These are phyloP conservation scores for Silybum marianum DNA, from an alignment of 129 eudicot genomes.

Conservation along the genomic window DNA sequence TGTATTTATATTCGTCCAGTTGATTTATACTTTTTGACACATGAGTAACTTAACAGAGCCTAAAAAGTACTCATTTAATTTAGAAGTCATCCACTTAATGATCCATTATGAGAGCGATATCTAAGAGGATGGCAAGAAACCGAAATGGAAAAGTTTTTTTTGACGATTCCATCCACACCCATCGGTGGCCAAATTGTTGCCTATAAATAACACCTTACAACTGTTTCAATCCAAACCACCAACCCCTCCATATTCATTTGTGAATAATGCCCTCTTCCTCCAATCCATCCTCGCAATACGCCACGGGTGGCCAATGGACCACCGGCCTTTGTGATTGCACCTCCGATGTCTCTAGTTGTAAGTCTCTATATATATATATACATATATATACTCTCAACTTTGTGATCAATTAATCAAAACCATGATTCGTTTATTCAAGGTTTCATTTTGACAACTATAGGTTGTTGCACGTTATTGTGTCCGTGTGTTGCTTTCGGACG, in stretches of 20 bases:
- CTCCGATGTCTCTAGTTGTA: constrained; percentile 49
- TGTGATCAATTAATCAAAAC: not conserved
- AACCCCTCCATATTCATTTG: not conserved
- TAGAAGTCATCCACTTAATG: too few species aligned
- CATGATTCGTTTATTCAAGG: not conserved
- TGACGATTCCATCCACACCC: not conserved
- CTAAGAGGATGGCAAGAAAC: not conserved
- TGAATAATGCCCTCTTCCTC: too few species aligned
- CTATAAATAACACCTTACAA: not conserved
- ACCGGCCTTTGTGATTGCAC: constrained; percentile 53
- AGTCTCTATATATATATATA: constrained; percentile 1
- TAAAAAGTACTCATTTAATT: too few species aligned
- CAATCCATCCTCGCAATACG: not conserved
- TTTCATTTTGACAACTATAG: constrained; percentile 18
- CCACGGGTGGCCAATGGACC: constrained; percentile 35
- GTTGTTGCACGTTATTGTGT: constrained; percentile 47
- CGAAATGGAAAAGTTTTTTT: not conserved
- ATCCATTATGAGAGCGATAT: not conserved
- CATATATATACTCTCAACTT: not conserved
- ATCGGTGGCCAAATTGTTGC: not conserved
- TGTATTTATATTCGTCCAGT: too few species aligned
- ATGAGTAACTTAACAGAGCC: too few species aligned
- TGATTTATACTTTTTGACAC: too few species aligned
- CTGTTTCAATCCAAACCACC: not conserved
- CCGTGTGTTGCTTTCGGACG: constrained; percentile 63